phyloP scores from a whole-genome alignment of 805 yeast genomes.

The Candida insectorum region DNA sequence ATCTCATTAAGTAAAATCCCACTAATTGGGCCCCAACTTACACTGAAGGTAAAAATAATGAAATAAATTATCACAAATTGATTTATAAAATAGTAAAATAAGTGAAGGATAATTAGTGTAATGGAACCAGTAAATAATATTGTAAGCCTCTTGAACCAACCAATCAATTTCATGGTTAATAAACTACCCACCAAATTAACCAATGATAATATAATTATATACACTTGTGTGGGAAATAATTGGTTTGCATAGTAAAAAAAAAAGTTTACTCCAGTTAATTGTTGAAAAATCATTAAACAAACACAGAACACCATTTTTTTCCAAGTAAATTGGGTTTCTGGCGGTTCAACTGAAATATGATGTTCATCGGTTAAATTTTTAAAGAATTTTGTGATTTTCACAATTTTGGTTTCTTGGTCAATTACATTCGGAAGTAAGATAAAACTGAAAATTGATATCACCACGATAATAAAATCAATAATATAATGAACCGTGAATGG shows the following conservation, averaged over 20 bases:
- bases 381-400: slow-evolving; percentile 3
- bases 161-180: slow-evolving; percentile 3
- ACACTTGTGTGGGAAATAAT: slow-evolving; percentile 3
- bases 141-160: slow-evolving; percentile 4
- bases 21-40: slow-evolving; percentile 32
- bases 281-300: slow-evolving; percentile 28
- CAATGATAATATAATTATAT: slow-evolving; percentile 7
- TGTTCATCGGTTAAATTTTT: not conserved
- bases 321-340: slow-evolving; percentile 2
- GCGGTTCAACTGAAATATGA: not conserved
- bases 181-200: slow-evolving; percentile 11
- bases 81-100: slow-evolving; percentile 1
- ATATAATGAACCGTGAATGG: slow-evolving; percentile 6
- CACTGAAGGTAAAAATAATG: slow-evolving; percentile 8
- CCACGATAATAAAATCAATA: slow-evolving; percentile 4
- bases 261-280: slow-evolving; percentile 31
- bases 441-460: slow-evolving; percentile 3
- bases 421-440: slow-evolving; percentile 8
- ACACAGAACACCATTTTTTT: slow-evolving; percentile 18
- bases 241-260: slow-evolving; percentile 28
- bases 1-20: slow-evolving; percentile 21
- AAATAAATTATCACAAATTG: slow-evolving; percentile 4
- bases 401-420: slow-evolving; percentile 5
- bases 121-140: slow-evolving; percentile 7
- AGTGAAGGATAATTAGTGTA: not conserved